phyloP scores from a whole-genome alignment of 2,329 filamentous ascomycete genomes.

The Hirsutella rhossiliensis region DNA sequence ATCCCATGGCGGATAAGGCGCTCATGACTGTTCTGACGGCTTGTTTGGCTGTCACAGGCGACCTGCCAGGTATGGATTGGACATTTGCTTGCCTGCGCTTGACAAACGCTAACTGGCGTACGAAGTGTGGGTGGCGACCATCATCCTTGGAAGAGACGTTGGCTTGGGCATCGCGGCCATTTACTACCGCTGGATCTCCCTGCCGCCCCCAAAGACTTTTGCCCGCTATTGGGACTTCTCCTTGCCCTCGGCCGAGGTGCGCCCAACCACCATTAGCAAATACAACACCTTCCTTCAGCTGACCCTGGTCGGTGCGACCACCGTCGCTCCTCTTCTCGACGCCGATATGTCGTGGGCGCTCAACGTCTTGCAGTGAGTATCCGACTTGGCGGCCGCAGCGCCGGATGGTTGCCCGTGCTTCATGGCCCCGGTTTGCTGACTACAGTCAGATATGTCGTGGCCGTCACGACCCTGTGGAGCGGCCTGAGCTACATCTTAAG shows the following conservation, averaged over 20 bases:
- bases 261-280: conserved; percentile 74
- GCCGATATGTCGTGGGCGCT: conserved; percentile 42
- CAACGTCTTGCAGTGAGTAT: conserved; percentile 50
- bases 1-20: conserved; percentile 93
- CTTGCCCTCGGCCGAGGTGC: conserved; percentile 74
- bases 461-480: conserved; percentile 84
- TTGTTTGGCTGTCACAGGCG: conserved; percentile 71
- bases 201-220: conserved; percentile 89
- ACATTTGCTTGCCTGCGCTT: background rate
- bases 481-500: conserved; percentile 84
- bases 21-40: conserved; percentile 91
- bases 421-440: background rate
- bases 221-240: conserved; percentile 94
- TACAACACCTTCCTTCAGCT: conserved; percentile 91
- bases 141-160: conserved; percentile 83
- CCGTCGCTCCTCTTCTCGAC: conserved; percentile 65
- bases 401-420: too few relatives aligned
- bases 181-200: conserved; percentile 90
- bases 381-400: background rate
- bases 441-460: conserved; percentile 60
- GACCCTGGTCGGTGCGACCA: conserved; percentile 72
- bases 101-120: background rate
- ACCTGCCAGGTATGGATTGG: conserved; percentile 53
- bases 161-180: conserved; percentile 76
- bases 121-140: conserved; percentile 70